Evolutionary conservation across 2,329 filamentous ascomycete species (phyloP).

Genomic region (Chaetomium strumarium): DNA sequence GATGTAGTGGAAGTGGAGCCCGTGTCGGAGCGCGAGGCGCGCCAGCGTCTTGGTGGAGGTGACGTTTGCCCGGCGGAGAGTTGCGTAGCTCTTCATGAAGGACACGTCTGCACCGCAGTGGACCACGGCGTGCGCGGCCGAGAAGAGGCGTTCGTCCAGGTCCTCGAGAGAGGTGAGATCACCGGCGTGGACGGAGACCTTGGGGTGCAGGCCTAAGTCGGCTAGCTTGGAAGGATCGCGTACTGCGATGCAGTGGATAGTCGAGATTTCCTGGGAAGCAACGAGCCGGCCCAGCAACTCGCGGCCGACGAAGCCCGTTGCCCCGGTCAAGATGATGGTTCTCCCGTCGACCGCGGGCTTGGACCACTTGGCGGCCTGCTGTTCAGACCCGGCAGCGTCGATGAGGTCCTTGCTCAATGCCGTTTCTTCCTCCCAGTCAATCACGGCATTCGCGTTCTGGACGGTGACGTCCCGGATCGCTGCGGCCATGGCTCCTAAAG

Average conservation of each 20-base stretch:
- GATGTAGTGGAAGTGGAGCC: slow-evolving; percentile 27
- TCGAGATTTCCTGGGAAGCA: slow-evolving; percentile 26
- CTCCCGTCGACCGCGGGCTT: neutral
- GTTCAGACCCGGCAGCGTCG: neutral
- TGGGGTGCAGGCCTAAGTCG: neutral
- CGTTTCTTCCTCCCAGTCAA: slow-evolving; percentile 19
- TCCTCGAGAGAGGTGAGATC: slow-evolving; percentile 25
- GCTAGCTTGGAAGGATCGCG: slow-evolving; percentile 11
- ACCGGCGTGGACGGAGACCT: slow-evolving; percentile 19
- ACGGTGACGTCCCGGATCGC: neutral
- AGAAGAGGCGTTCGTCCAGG: slow-evolving; percentile 19
- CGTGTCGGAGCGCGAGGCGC: slow-evolving; percentile 24
- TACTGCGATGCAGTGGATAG: slow-evolving; percentile 41
- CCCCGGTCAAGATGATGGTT: slow-evolving; percentile 33
- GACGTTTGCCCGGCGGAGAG: slow-evolving; percentile 32
- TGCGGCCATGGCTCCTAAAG: slow-evolving; percentile 35
- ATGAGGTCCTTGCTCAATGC: neutral
- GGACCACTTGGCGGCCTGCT: too few relatives aligned
- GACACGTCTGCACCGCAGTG: slow-evolving; percentile 43
- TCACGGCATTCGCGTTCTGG: neutral
- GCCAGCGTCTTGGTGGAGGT: slow-evolving; percentile 31
- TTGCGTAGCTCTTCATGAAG: slow-evolving; percentile 33
- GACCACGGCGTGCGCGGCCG: slow-evolving; percentile 28
- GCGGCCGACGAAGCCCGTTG: slow-evolving; percentile 36
- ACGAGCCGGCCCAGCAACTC: slow-evolving; percentile 35